Evolutionary conservation across 139 green algal species (phyloP).

Genomic region (Ettlia oleoabundans): DNA sequence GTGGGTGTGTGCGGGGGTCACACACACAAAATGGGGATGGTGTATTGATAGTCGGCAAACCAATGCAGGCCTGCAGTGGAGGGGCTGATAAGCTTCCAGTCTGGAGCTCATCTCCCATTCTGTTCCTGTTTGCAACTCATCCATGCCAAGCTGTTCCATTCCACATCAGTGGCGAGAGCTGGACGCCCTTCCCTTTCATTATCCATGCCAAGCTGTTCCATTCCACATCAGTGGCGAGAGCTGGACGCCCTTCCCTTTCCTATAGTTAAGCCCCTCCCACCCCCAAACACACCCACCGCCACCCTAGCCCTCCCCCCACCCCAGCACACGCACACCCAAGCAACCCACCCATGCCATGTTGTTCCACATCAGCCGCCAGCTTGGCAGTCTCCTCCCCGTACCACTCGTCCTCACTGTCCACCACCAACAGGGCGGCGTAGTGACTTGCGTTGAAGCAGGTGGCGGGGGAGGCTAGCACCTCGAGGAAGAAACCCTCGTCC

Average conservation of each 20-base stretch:
- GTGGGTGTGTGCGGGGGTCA: constrained; percentile 98
- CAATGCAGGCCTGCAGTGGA: constrained; percentile 84
- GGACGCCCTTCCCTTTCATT: no score
- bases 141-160: neutral
- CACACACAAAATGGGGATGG: constrained; percentile 81
- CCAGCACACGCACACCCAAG: no score
- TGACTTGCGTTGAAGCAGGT: constrained; percentile 94
- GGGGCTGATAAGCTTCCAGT: no score
- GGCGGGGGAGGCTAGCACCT: constrained; percentile 88
- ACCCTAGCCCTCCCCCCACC: neutral
- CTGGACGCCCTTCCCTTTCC: no score
- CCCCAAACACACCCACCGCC: neutral
- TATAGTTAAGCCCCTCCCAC: no score
- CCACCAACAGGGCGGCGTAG: constrained; percentile 89
- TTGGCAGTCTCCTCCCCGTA: constrained; percentile 88
- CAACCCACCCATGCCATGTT: constrained; percentile 5
- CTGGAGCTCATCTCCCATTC: no score
- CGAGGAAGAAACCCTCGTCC: constrained; percentile 78
- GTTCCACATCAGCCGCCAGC: constrained; percentile 52
- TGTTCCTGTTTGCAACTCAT: neutral
- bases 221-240: no score
- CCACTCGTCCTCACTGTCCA: constrained; percentile 95
- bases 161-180: no score
- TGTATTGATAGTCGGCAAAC: constrained; percentile 98
- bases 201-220: no score